Base-by-base conservation (phyloP, 2,329 filamentous ascomycete genomes). In the Phaeophleospora eucalypticola region DNA sequence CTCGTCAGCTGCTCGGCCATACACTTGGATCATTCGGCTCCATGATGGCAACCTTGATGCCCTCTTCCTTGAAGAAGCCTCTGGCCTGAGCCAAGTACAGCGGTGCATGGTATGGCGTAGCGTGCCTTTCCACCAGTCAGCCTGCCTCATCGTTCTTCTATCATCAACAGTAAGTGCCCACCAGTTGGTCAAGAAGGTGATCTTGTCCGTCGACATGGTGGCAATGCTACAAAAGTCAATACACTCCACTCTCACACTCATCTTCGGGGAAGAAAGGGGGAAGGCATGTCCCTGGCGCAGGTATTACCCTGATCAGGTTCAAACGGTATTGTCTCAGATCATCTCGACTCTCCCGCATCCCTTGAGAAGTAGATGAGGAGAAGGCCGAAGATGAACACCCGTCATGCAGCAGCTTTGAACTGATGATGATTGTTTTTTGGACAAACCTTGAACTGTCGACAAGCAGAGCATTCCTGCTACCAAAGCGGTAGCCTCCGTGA, bases 301-400 rank as follows among this genome's bases (percentile, higher is more conserved):
- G 83, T 78, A 86, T 87, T 86, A 84, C 83, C 81, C 82, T 86
- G 83, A 86, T 87, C 84, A 87, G 87, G 84, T 88, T 87, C 77
- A 73, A 72, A 77, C 82, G 83, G 83, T 86, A 83, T 85, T 71
- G 79, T 86, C 82, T 86, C 82, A 86, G 82, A 83, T 73, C 74
- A 56, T 36, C 44, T 50, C 43, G 38, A 44, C 34, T 32, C 44
- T 36, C 19, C 27, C 24, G 56, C 59, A 57, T 56, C 60, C 58
- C 55, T 59, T 45, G 45, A 41, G 48, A 45, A 43, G 24, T 29
- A 39, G 32, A 15, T 36, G 24, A 43, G 36, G 12, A 35, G 37
- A 20, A 45, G 21, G 45, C 47, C 41, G 37, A 40, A 58, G 49
- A 54, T 48, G 60, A 64, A 67, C 63, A 69, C 67, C 66, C 62